Evolutionary conservation across 306 rosid genomes (phyloP).

Genomic region (Ammopiptanthus mongolicus): DNA sequence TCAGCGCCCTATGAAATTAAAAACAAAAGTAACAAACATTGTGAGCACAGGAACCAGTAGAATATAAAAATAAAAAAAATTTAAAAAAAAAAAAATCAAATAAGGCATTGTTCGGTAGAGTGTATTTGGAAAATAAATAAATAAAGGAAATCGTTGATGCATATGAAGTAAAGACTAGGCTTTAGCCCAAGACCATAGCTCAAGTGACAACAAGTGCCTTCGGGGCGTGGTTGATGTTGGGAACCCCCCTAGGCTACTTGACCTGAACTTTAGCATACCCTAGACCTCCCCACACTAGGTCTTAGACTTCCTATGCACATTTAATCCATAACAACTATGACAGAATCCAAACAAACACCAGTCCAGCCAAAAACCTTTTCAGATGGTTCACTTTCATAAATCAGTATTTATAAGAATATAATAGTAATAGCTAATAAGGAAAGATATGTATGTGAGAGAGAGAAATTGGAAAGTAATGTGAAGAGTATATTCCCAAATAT

Average conservation of each 20-base stretch:
- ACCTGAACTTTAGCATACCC: neutral
- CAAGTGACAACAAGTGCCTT: neutral
- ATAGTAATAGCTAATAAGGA: neutral
- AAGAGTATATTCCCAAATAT: neutral
- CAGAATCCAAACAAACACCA: neutral
- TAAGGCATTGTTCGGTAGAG: neutral
- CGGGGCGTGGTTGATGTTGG: slow-evolving; percentile 2
- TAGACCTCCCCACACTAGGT: neutral
- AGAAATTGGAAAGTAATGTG: neutral
- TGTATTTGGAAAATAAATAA: neutral
- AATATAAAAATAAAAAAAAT: neutral
- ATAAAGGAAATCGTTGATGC: neutral
- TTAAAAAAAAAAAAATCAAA: neutral
- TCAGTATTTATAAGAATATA: neutral
- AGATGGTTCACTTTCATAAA: neutral
- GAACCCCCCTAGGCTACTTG: neutral
- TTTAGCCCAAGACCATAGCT: slow-evolving; percentile 1
- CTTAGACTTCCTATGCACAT: neutral
- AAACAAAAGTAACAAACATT: neutral
- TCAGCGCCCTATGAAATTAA: slow-evolving; percentile 68
- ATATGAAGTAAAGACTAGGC: neutral
- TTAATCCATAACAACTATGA: slow-evolving; percentile 1
- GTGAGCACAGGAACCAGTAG: neutral
- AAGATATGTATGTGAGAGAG: neutral
- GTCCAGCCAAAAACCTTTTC: neutral